Evolutionary conservation across 2,329 filamentous ascomycete species (phyloP), one percentile per base, ranked within the genome.

Genomic region (Diaporthe vaccinii): DNA sequence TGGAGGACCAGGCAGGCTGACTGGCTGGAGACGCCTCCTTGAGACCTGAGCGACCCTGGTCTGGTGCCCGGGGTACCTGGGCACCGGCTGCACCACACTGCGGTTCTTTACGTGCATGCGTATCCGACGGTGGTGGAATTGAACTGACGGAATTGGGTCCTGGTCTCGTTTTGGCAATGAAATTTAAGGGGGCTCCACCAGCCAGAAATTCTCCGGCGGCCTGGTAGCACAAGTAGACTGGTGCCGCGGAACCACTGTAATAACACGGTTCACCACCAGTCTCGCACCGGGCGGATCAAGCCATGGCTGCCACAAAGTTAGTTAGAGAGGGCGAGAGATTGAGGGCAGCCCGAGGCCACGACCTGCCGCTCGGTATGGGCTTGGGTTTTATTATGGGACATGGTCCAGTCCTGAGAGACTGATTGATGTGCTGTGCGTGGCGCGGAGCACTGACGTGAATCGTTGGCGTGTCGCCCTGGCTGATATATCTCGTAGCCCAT

Each of bases 151-250:
- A 57, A 53, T 44, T 28, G 39, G 68, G 25, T 49, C 53, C 67
- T 46, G 55, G 68, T 49, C 71, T 73, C 71, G 58, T 65, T 73
- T 73, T 65, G 58, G 58, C 46, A 55, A 57, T 55, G 49, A 65
- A 65, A 73, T 73, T 73, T 55, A 72, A 73, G 71, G 71, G 44
- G 49, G 61, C 71, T 53, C 71, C 71, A 73, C 70, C 58, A 65
- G 46, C 71, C 71, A 55, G 58, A 46, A 65, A 65, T 65, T 53
- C 58, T 55, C 71, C 71, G 71, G 58, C 58, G 39, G 31, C 25
- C 71, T 28, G 51, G n/a, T 55, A 9, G 31, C 57, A 59, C 57
- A 59, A 22, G 65, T 36, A 25, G 51, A 31, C 55, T 58, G 53
- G 69, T 61, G 46, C 39, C 25, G 55, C 46, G 58, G 58, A 41